phyloP scores from a whole-genome alignment of 768 basidiomycete genomes.

The Mycena crocata region DNA sequence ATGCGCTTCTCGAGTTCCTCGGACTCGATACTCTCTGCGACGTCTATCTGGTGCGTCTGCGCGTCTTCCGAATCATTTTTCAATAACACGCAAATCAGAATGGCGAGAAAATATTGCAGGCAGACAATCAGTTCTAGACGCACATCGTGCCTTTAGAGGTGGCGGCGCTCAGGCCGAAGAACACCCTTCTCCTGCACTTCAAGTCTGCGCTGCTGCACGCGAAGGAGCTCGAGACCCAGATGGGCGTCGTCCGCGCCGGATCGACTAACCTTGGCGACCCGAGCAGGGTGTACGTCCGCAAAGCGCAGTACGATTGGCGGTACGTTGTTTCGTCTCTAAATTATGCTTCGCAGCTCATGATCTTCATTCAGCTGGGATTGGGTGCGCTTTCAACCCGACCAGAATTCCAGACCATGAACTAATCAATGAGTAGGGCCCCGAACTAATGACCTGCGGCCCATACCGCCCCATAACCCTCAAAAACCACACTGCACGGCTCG shows the following conservation, averaged over 20 bases:
- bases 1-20: slow-evolving; percentile 65
- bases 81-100: slow-evolving; percentile 55
- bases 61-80: too few species aligned
- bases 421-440: slow-evolving; percentile 63
- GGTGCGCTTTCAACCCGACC: slow-evolving; percentile 50
- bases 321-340: slow-evolving; percentile 46
- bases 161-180: slow-evolving; percentile 43
- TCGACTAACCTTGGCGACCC: slow-evolving; percentile 80
- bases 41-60: slow-evolving; percentile 61
- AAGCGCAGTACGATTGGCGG: slow-evolving; percentile 85
- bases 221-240: slow-evolving; percentile 58
- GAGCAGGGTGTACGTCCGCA: slow-evolving; percentile 85
- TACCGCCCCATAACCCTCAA: slow-evolving; percentile 80
- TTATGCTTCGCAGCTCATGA: neutral
- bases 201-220: slow-evolving; percentile 63
- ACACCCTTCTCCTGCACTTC: slow-evolving; percentile 66
- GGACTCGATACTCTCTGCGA: slow-evolving; percentile 78
- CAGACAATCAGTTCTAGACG: slow-evolving; percentile 73
- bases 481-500: slow-evolving; percentile 67
- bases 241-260: slow-evolving; percentile 66
- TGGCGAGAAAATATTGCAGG: slow-evolving; percentile 55
- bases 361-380: slow-evolving; percentile 80
- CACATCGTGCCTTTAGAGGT: slow-evolving; percentile 50
- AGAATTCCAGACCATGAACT: neutral
- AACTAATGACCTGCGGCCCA: slow-evolving; percentile 86